Evolutionary conservation across 768 basidiomycete genomes (phyloP), one percentile per base, ranked within the genome.

Genomic region (Hygrocybe punicea): DNA sequence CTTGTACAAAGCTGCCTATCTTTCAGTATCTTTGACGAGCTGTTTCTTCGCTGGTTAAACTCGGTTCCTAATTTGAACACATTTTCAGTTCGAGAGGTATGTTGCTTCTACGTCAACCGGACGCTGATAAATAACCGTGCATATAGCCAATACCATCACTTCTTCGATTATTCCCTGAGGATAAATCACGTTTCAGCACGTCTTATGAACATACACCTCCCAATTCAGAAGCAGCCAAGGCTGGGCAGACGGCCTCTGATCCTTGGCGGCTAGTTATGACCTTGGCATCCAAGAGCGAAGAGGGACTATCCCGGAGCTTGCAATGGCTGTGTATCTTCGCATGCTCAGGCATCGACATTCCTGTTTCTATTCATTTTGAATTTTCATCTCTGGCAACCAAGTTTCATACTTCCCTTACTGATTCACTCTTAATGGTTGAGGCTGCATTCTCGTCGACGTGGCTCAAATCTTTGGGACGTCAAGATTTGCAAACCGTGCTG

Each of bases 321-420:
- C 72, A 74, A 44, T 88, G 86, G 83, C 76, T 91, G 17, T 76
- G 77, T 42, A 69, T 85, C 42, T 75, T 89, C 62, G 78, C 85
- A 21, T 73, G 76, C 48, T 87, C 87, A 6, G 88, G 85, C 2
- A 78, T 89, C 24, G 82, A 85, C 37, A 76, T 91, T 33, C 79
- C 88, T 2, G 70, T 78, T 5, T 55, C 73, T 3, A 77, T 77
- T 4, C 84, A 85, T 62, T 67, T 71, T 24, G 78, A 78, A 36
- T 79, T 85, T 46, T 73, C 77, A 4, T 59, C 68, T 8, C 65
- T 81, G 17, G 73, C 79, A 5, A 64, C 65, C 11, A 64, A 73
- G 23, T 76, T 73, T 47, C 63, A 72, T 6, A 65, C 72, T 4
- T 68, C 77, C 2, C 67, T 88, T 9, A 53, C 70, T 7, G 78